Evolutionary conservation across 1,284 basidiomycete species (phyloP), one percentile per base, ranked within the genome.

Genomic region (Ceratobasidium sp.): DNA sequence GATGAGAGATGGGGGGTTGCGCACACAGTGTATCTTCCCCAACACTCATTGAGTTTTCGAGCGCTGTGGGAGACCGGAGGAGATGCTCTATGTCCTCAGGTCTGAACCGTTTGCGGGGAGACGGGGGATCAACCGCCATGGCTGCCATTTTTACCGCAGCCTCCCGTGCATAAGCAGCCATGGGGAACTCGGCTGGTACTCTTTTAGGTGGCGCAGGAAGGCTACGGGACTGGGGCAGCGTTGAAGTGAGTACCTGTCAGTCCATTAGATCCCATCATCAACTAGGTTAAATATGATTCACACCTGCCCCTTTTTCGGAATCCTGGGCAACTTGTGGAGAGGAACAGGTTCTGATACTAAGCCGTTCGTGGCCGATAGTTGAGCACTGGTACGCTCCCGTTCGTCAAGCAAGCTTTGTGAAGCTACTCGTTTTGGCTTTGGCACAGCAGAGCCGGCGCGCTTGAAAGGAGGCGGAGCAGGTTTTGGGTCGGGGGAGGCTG

Each of bases 21-120:
- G 30, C 36, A 57, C 53, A 23, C 3, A 57, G n/a, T 2, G 53
- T 57, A 57, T 57, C 53, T 2, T 57, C 53, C 28, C 53, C 53
- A 57, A 36, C 5, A 12, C 36, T 34, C 21, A 36, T 18, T 1
- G 53, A 57, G 3, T 57, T 34, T 23, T 61, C 59, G 1, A 34
- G 12, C 2, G 23, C 28, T 9, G 45, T 10, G 9, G 41, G 10
- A 10, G 45, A 46, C 26, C 53, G 28, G 14, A 71, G 45, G 8
- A 71, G 45, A 2, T 41, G 57, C 21, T 71, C 69, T 28, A 71
- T 46, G 12, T 71, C 69, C 28, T 71, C 69, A 26, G 55, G 21
- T 34, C 57, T 36, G 46, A 71, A 71, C 16, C 69, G 69, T 30
- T 71, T 71, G 26, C 69, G 69, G 2, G 69, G 69, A 45, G 69